phyloP scores from a whole-genome alignment of 306 rosid genomes.

The Cyclanthera cordifolia region DNA sequence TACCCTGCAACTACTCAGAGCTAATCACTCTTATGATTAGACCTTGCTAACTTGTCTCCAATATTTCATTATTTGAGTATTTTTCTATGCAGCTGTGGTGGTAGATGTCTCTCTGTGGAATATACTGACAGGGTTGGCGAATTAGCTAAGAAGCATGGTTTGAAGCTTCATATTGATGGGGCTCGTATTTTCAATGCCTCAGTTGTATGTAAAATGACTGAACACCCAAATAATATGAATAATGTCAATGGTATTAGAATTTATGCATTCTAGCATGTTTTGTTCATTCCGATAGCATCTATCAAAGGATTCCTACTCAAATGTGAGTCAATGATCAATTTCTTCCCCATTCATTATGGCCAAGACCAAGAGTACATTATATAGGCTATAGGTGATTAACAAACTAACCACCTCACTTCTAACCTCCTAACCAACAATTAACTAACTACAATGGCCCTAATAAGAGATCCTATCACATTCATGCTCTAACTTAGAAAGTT shows the following conservation, averaged over 20 bases:
- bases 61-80: neutral
- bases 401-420: too few relatives aligned
- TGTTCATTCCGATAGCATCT: too few relatives aligned
- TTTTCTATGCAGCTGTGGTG: slow-evolving; percentile 62
- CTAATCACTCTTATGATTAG: neutral
- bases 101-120: slow-evolving; percentile 69
- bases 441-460: too few relatives aligned
- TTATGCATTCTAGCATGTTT: neutral
- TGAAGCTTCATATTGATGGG: slow-evolving; percentile 92
- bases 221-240: neutral
- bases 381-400: too few relatives aligned
- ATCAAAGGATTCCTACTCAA: too few relatives aligned
- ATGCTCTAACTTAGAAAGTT: neutral
- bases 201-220: slow-evolving; percentile 38
- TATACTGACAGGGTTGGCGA: slow-evolving; percentile 80
- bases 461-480: too few relatives aligned
- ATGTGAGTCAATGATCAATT: too few relatives aligned
- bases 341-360: too few relatives aligned
- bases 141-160: slow-evolving; percentile 69
- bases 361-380: too few relatives aligned
- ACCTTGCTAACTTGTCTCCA: neutral
- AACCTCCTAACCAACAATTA: too few relatives aligned
- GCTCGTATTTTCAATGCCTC: slow-evolving; percentile 91
- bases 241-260: neutral
- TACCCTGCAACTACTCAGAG: neutral